Conservation (phyloP, 768 basidiomycete genomes). For the Tricholoma bakamatsutake region DNA sequence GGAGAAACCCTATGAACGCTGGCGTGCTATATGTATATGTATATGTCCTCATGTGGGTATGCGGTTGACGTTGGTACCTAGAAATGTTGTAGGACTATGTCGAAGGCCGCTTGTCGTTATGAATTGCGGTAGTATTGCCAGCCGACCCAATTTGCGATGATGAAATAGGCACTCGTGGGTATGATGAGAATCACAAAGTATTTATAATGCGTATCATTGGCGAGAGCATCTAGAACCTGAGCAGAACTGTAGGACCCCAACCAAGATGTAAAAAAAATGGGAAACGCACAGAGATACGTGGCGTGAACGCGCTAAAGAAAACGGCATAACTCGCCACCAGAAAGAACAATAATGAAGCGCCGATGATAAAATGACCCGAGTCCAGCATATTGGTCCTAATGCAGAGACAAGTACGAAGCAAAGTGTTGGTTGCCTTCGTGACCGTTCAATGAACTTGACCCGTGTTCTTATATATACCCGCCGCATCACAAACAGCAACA, state of each 20-base stretch:
- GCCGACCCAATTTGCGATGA: slow-evolving; percentile 97
- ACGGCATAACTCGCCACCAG: slow-evolving; percentile 54
- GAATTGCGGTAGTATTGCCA: slow-evolving; percentile 97
- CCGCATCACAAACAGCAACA: not conserved
- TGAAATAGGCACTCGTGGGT: slow-evolving; percentile 80
- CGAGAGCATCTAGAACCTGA: slow-evolving; percentile 60
- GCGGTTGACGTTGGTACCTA: not conserved
- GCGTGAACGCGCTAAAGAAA: slow-evolving; percentile 60
- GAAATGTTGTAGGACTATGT: not conserved
- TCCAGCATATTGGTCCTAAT: slow-evolving; percentile 9
- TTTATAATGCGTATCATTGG: slow-evolving; percentile 82
- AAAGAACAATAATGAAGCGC: slow-evolving; percentile 47
- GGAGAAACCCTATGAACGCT: slow-evolving; percentile 26
- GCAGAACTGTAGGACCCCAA: not conserved
- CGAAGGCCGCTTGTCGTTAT: slow-evolving; percentile 27
- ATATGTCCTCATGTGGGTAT: slow-evolving; percentile 9
- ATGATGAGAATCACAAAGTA: slow-evolving; percentile 77
- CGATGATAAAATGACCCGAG: slow-evolving; percentile 43
- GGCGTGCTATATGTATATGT: not conserved
- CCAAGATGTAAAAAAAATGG: not conserved
- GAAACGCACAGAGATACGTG: slow-evolving; percentile 44
- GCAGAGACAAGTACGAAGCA: not conserved
- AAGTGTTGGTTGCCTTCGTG: not conserved
- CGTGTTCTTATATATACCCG: not conserved
- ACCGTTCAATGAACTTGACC: not conserved